Evolutionary conservation across 257 asterid species (phyloP).

Genomic region (Paraleonurus japonicus): DNA sequence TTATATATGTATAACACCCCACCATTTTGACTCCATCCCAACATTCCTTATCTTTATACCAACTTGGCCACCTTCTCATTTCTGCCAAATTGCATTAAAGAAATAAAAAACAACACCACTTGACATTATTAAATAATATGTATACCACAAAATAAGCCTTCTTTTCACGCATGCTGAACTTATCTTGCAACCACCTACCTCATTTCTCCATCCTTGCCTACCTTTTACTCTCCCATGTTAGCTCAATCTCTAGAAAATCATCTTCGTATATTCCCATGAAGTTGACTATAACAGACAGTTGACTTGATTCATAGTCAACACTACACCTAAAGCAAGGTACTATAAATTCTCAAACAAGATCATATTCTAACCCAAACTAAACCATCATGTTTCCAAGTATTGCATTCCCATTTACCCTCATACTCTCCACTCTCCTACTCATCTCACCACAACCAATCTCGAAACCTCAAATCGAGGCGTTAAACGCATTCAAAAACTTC

Average conservation of each 20-base stretch:
- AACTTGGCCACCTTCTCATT: neutral
- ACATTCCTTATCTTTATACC: neutral
- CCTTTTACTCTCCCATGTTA: neutral
- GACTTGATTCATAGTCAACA: neutral
- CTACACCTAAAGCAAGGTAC: neutral
- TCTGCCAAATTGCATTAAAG: neutral
- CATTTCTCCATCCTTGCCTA: too few relatives aligned
- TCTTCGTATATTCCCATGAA: neutral
- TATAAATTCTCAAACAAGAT: neutral
- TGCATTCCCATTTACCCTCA: constrained; percentile 24
- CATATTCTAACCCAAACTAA: neutral
- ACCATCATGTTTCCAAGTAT: constrained; percentile 15
- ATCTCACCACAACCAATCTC: constrained; percentile 26
- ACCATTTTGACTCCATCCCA: neutral
- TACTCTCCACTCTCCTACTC: constrained; percentile 29
- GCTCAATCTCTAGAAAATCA: neutral
- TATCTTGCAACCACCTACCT: neutral
- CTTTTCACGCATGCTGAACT: neutral
- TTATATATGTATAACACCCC: neutral
- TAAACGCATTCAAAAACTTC: constrained; percentile 58
- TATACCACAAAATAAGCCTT: neutral
- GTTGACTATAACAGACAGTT: neutral
- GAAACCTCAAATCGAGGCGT: constrained; percentile 46
- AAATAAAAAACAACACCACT: neutral
- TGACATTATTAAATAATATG: neutral